Evolutionary conservation across 805 yeast genomes (phyloP), one percentile per base, ranked within the genome.

Genomic region (Tetrapisispora iriomotensis): DNA sequence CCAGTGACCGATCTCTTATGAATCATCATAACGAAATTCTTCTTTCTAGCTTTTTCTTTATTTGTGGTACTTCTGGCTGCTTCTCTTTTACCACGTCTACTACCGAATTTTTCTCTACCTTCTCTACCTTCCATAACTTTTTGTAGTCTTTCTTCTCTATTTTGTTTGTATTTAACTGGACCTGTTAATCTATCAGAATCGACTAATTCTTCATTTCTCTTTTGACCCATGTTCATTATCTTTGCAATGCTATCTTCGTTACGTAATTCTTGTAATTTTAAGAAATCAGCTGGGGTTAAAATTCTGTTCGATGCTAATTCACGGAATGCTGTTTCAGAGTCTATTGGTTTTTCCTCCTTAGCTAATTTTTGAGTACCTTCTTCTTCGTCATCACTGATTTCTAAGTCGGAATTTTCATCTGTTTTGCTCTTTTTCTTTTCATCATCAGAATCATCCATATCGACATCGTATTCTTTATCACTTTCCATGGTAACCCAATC

Each of bases 1-100:
- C 97, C 97, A 63, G 84, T 94, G 29, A 92, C 97, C 37, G 84
- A 79, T 54, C 77, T 77, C 68, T 90, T 92, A 65, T 92, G 99
- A 51, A 92, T 84, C 90, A 84, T 84, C 99, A 92, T 92, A 59
- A 92, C 90, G 58, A 87, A 92, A 66, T 92, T 92, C 95, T 92
- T 92, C 86, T 86, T 86, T 63, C 97, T 75, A 19, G 87, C 94
- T 75, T 92, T 92, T 65, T 94, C 96, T 64, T 77, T 78, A 62
- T 92, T 92, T 2, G 99, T 92, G 9, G 97, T 88, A 22, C 95
- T 84, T 58, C 82, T 96, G 14, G 74, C 70, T 40, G 73, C 72
- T 19, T 77, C 81, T 44, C 76, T 75, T 63, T 79, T 80, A 54
- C 95, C 94, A 67, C 77, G 83, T 59, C 79, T 76, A 15, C 95